Evolutionary conservation across 2,329 filamentous ascomycete species (phyloP).

Genomic region (Sphaerulina vaccinii): DNA sequence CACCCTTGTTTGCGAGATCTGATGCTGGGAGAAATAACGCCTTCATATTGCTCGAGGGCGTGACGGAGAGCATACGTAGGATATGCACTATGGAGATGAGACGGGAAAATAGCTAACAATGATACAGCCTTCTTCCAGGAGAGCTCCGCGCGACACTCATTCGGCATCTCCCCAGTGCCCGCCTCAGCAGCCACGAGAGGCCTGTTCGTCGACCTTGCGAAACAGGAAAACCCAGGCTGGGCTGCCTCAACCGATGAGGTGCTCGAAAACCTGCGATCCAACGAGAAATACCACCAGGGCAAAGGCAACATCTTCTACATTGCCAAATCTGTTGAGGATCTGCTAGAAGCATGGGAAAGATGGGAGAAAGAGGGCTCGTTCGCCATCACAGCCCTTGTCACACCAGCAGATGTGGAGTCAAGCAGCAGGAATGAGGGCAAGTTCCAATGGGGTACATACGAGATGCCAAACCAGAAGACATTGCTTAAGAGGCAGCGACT

Average conservation of each 20-base stretch:
- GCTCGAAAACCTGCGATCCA: slow-evolving; percentile 2
- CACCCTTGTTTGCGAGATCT: slow-evolving; percentile 41
- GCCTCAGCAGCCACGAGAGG: slow-evolving; percentile 24
- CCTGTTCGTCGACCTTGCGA: slow-evolving; percentile 34
- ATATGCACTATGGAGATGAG: neutral
- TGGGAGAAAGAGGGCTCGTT: slow-evolving; percentile 18
- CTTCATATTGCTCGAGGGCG: slow-evolving; percentile 32
- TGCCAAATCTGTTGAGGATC: slow-evolving; percentile 19
- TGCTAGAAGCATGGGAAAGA: slow-evolving; percentile 18
- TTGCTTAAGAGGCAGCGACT: slow-evolving; percentile 29
- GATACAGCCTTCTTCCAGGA: slow-evolving; percentile 10
- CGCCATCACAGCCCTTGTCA: slow-evolving; percentile 29
- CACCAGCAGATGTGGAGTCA: slow-evolving; percentile 18
- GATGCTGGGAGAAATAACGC: slow-evolving; percentile 20
- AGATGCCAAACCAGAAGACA: slow-evolving; percentile 28
- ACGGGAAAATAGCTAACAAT: neutral
- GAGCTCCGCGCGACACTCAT: slow-evolving; percentile 19
- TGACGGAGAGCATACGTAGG: slow-evolving; percentile 25
- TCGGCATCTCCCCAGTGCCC: slow-evolving; percentile 32
- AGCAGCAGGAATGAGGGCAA: slow-evolving; percentile 20
- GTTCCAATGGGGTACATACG: slow-evolving; percentile 36
- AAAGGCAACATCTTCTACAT: slow-evolving; percentile 25
- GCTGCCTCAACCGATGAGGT: slow-evolving; percentile 20
- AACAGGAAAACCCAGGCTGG: slow-evolving; percentile 26
- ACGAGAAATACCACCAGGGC: slow-evolving; percentile 1